Percentiles rank a stretch among this genome's conserved stretches.
These are phyloP conservation scores for Selaginella tamariscina DNA, from an alignment of 75 land plant genomes.

Conservation along the genomic window DNA sequence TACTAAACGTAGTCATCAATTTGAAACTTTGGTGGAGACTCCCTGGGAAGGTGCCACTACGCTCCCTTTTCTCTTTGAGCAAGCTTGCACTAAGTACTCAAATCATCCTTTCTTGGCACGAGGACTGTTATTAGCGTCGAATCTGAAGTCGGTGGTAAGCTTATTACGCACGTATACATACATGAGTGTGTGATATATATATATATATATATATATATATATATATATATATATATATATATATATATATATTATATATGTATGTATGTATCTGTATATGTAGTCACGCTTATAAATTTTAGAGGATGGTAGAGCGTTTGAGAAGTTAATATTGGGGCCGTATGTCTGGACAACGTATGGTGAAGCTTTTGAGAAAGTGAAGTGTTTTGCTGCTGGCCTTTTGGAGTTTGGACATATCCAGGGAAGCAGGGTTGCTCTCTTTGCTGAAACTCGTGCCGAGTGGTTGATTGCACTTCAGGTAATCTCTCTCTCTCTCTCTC, in stretches of 20 bases:
- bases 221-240: too few species aligned
- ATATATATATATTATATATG: too few species aligned
- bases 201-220: too few species aligned
- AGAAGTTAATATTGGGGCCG: background rate
- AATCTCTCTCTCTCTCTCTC: background rate
- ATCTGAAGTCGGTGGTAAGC: background rate
- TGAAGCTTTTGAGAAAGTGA: background rate
- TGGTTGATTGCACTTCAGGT: slow-evolving; percentile 11
- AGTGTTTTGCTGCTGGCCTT: background rate
- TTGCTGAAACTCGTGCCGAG: slow-evolving; percentile 13
- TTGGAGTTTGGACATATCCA: background rate
- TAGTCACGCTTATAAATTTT: too few species aligned
- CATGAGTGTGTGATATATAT: too few species aligned
- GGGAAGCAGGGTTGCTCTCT: background rate
- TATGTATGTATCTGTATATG: too few species aligned
- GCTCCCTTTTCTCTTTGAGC: background rate
- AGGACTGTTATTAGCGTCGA: background rate
- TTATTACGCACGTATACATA: too few species aligned
- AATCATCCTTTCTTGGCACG: slow-evolving; percentile 1
- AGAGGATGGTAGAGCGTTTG: background rate
- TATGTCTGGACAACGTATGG: slow-evolving; percentile 7
- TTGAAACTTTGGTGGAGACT: slow-evolving; percentile 7
- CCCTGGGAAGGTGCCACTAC: slow-evolving; percentile 6
- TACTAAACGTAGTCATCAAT: background rate
- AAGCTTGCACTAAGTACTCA: background rate